Conservation (phyloP, 2,329 filamentous ascomycete species). For the Ophiobolus disseminans region DNA sequence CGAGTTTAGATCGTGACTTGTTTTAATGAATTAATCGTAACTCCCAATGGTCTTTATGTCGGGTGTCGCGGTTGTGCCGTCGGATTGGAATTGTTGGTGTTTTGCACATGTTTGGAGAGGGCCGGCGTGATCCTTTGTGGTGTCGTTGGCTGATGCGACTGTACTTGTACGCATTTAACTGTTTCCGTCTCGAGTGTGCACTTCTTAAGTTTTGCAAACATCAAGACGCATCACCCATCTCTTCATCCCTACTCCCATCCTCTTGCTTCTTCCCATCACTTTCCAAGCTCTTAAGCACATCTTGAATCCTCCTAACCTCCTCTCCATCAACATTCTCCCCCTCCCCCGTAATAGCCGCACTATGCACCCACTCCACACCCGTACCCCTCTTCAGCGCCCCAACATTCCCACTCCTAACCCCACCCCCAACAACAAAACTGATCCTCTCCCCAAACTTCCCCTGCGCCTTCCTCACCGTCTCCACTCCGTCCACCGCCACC, state of each 20-base stretch:
- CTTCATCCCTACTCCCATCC: background rate
- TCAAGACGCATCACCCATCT: background rate
- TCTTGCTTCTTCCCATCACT: background rate
- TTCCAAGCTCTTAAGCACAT: background rate
- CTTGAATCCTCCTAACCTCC: slow-evolving; percentile 32
- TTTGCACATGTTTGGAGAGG: no score
- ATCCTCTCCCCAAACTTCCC: slow-evolving; percentile 41
- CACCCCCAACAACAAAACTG: slow-evolving; percentile 59
- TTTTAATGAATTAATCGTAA: slow-evolving; percentile 23
- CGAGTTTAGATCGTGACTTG: slow-evolving; percentile 13
- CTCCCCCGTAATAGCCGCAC: slow-evolving; percentile 49
- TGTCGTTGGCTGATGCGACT: no score
- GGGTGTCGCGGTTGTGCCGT: no score
- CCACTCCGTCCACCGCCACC: slow-evolving; percentile 46
- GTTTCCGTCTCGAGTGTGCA: background rate
- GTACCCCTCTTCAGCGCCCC: slow-evolving; percentile 38
- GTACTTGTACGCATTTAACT: no score
- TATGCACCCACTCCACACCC: slow-evolving; percentile 51
- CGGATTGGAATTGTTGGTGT: no score
- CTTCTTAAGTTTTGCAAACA: background rate
- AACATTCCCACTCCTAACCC: slow-evolving; percentile 57
- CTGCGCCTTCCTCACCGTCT: slow-evolving; percentile 42
- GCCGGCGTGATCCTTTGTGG: no score
- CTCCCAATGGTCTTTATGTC: no score
- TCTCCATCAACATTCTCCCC: slow-evolving; percentile 42